Evolutionary conservation across 768 basidiomycete species (phyloP).

Genomic region (Pleurotus citrinopileatus): DNA sequence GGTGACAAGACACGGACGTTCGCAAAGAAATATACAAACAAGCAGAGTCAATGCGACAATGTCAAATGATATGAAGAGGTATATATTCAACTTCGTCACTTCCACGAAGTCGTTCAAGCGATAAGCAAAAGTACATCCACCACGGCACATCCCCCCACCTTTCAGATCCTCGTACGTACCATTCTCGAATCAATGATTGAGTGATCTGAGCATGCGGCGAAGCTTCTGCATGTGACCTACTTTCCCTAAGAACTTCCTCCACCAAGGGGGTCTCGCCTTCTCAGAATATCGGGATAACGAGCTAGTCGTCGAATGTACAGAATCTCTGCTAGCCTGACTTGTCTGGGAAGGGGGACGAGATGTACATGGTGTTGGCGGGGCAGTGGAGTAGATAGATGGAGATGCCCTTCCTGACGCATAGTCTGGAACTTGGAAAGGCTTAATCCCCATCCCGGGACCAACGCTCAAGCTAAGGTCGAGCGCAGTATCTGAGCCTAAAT

Average conservation of each 20-base stretch:
- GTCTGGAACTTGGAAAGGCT: conserved; percentile 35
- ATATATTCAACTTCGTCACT: neutral
- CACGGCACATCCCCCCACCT: too few species aligned
- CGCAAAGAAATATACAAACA: too few species aligned
- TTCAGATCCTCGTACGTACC: too few species aligned
- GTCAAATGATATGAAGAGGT: neutral
- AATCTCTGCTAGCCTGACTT: neutral
- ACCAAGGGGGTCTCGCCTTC: neutral
- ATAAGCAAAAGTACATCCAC: too few species aligned
- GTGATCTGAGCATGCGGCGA: neutral
- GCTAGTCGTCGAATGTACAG: neutral
- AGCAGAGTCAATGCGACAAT: too few species aligned
- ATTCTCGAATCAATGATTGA: conserved; percentile 5
- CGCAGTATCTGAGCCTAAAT: conserved; percentile 34
- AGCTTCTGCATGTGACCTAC: conserved; percentile 3
- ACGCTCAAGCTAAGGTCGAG: conserved; percentile 38
- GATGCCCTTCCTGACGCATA: conserved; percentile 34
- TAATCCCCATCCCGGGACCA: conserved; percentile 34
- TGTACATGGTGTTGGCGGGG: conserved; percentile 24
- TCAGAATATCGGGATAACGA: neutral
- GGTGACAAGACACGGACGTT: too few species aligned
- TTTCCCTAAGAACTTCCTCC: conserved; percentile 5
- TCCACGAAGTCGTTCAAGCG: too few species aligned
- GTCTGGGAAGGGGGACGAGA: conserved; percentile 25
- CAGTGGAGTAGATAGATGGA: conserved; percentile 36